These are phyloP conservation scores for Pneumocystis sp. DNA, from an alignment of 1,139 yeast genomes.

Conservation along the genomic window DNA sequence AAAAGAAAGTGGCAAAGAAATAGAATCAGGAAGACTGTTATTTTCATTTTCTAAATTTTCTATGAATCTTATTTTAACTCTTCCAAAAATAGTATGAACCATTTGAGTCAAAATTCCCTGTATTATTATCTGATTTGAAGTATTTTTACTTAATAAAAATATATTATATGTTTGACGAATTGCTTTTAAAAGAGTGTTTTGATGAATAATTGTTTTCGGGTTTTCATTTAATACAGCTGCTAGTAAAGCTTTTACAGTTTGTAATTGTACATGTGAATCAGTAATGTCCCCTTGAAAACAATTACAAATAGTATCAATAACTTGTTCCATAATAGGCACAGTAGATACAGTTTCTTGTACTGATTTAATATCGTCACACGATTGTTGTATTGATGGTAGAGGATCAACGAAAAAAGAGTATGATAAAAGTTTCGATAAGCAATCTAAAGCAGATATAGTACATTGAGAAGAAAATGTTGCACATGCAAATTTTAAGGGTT, in stretches of 20 bases:
- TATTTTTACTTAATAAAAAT: conserved; percentile 65
- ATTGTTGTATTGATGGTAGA: conserved; percentile 24
- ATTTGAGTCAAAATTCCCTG: conserved; percentile 91
- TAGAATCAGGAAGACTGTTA: background rate
- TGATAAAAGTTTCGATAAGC: conserved; percentile 50
- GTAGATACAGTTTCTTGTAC: conserved; percentile 38
- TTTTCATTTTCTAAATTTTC: conserved; percentile 15
- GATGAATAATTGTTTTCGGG: conserved; percentile 75
- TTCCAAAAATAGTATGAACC: conserved; percentile 68
- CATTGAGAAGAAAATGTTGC: conserved; percentile 37
- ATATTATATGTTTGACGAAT: conserved; percentile 87
- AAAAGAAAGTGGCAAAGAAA: background rate
- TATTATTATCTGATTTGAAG: conserved; percentile 82
- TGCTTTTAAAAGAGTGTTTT: conserved; percentile 75
- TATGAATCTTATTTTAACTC: conserved; percentile 30
- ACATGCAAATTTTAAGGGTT: conserved; percentile 47
- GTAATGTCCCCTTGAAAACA: conserved; percentile 89
- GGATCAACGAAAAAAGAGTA: conserved; percentile 46
- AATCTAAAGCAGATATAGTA: conserved; percentile 45
- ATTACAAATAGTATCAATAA: conserved; percentile 69
- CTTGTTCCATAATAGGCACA: conserved; percentile 58
- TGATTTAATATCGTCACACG: conserved; percentile 20
- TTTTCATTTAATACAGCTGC: conserved; percentile 54
- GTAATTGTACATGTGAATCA: conserved; percentile 75
- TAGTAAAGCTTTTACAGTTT: conserved; percentile 79